These are phyloP conservation scores for Pseudomicrostroma phylloplanum DNA, from an alignment of 1,284 basidiomycete species.

Conservation along the genomic window DNA sequence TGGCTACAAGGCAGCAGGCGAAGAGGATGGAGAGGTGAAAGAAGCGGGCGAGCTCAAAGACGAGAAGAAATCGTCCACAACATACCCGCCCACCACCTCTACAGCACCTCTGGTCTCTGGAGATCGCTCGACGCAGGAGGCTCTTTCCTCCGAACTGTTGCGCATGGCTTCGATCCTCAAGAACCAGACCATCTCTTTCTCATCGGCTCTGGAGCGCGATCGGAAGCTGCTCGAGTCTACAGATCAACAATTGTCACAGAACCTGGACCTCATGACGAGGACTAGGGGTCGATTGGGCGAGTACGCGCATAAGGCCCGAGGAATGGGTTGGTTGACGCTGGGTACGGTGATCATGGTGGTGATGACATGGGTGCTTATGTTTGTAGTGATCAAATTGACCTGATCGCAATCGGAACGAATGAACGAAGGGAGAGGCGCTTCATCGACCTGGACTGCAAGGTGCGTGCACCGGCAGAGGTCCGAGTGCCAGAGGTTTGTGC, in stretches of 20 bases:
- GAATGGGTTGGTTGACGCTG: constrained; percentile 49
- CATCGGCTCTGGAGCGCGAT: constrained; percentile 45
- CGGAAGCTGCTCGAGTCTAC: constrained; percentile 41
- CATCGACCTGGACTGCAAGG: no score
- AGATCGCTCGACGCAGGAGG: constrained; percentile 39
- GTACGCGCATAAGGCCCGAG: constrained; percentile 40
- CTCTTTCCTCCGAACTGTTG: constrained; percentile 44
- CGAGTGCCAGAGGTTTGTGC: no score
- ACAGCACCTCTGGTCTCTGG: constrained; percentile 2
- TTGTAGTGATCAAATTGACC: constrained; percentile 45
- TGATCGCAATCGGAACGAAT: constrained; percentile 10
- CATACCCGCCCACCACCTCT: not conserved
- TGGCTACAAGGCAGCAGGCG: not conserved
- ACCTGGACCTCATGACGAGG: constrained; percentile 47
- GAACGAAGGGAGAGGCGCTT: no score
- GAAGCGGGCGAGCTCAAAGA: not conserved
- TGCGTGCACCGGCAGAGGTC: no score
- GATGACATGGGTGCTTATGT: constrained; percentile 46
- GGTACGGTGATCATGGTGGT: constrained; percentile 35
- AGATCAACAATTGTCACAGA: constrained; percentile 28
- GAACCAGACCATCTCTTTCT: constrained; percentile 42
- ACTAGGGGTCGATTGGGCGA: constrained; percentile 44
- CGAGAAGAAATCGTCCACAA: not conserved
- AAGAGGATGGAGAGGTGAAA: not conserved
- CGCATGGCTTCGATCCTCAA: constrained; percentile 46